Evolutionary conservation across 805 yeast genomes (phyloP), one percentile per base, ranked within the genome.

Genomic region (Yarrowia divulgata): DNA sequence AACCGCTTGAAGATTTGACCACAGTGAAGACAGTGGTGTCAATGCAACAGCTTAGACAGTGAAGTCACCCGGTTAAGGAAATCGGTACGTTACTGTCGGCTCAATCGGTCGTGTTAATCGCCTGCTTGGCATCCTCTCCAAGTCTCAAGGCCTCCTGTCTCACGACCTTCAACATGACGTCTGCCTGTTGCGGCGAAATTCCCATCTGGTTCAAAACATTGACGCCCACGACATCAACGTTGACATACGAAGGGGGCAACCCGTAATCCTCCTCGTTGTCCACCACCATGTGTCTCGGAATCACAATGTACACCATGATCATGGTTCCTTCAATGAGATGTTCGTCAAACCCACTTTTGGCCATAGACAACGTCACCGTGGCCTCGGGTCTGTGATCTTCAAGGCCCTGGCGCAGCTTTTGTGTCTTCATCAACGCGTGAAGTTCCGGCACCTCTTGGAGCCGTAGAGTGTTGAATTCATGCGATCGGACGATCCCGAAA

Each of bases 391-490:
- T 37, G 12, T 9, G 7, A 16, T 57, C 64, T 32, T 42, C 39
- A 2, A 57, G 13, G 1, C 64, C 64, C 29, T 42, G 49, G 7
- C 39, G 49, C 18, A 14, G 64, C 16, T 57, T 57, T 43, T 57
- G 64, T 6, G 49, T n/a, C 64, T 34, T 57, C 64, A 57, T 57
- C n/a, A 57, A 34, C 40, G 64, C 64, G 49, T 57, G 49, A 5
- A 57, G 18, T 29, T 57, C 49, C 0, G 64, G 64, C 29, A 57
- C 39, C 13, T 57, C 64, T 10, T 57, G 32, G 39, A 57, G 64
- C 12, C 32, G 16, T 14, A 57, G 37, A 6, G 49, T 57, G 48
- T 57, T 32, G 64, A 42, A 57, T 12, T 57, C 64, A 10, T 57
- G 64, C 8, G 64, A 57, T 32, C 42, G 39, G 18, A 57, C 64